Evolutionary conservation across 352 stramenopile genomes (phyloP).

Genomic region (Phytopythium litorale): DNA sequence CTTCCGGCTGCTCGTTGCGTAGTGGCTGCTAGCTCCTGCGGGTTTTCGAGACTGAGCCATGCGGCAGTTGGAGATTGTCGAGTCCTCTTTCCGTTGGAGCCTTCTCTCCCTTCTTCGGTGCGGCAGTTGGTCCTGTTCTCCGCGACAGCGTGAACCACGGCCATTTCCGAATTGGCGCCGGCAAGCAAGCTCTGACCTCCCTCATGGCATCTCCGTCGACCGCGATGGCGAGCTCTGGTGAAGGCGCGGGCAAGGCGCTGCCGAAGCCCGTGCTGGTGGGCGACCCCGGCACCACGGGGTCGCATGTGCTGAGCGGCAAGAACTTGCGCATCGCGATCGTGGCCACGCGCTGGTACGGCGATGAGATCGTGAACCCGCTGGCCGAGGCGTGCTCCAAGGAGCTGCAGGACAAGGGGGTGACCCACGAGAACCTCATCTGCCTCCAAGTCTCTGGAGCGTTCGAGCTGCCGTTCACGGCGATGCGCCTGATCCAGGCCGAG

Average conservation of each 20-base stretch:
- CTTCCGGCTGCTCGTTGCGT: neutral
- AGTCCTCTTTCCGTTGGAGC: no score
- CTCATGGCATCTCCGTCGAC: slow-evolving; percentile 5
- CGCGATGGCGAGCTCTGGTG: slow-evolving; percentile 2
- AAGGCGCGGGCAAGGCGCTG: slow-evolving; percentile 13
- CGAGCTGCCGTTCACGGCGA: slow-evolving; percentile 94
- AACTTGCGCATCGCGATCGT: slow-evolving; percentile 51
- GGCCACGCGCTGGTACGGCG: slow-evolving; percentile 58
- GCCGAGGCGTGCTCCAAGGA: slow-evolving; percentile 48
- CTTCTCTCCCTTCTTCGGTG: neutral
- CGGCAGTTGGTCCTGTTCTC: neutral
- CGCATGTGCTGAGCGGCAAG: slow-evolving; percentile 22
- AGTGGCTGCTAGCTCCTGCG: neutral
- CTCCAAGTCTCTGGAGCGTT: slow-evolving; percentile 91
- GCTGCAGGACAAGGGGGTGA: slow-evolving; percentile 53
- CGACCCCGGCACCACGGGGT: slow-evolving; percentile 22
- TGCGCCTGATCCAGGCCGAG: slow-evolving; percentile 66
- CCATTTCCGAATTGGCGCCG: neutral
- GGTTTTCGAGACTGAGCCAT: neutral
- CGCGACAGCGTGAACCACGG: neutral
- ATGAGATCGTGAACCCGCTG: slow-evolving; percentile 44
- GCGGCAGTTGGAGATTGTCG: no score
- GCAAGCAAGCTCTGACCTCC: neutral
- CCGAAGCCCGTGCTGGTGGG: slow-evolving; percentile 33
- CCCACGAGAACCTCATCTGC: slow-evolving; percentile 32